These are phyloP conservation scores for Dothistroma septosporum DNA, from an alignment of 2,329 filamentous ascomycete genomes.

Conservation along the genomic window DNA sequence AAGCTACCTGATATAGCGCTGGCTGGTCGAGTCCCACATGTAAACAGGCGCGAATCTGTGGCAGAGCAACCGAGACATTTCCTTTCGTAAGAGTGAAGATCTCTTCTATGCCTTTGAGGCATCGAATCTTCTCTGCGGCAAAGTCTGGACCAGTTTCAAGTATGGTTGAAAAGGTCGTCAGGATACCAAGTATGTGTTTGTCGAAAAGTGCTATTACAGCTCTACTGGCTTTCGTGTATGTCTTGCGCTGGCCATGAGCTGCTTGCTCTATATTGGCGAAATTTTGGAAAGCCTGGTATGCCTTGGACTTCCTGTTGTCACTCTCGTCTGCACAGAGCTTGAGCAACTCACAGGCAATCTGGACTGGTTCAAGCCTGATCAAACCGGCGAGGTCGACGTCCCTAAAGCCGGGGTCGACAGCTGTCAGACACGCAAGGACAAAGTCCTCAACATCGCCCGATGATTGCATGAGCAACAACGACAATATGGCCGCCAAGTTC, in stretches of 20 bases:
- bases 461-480: constrained; percentile 55
- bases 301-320: constrained; percentile 37
- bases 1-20: constrained; percentile 71
- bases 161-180: constrained; percentile 72
- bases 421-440: constrained; percentile 63
- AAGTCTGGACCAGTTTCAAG: constrained; percentile 59
- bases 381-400: constrained; percentile 62
- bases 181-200: constrained; percentile 77
- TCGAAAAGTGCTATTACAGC: constrained; percentile 72
- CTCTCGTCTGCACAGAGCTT: constrained; percentile 71
- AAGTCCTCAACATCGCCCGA: constrained; percentile 64
- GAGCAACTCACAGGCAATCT: constrained; percentile 74
- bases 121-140: constrained; percentile 64
- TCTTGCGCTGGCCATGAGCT: constrained; percentile 42
- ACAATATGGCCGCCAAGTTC: constrained; percentile 57
- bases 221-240: constrained; percentile 49
- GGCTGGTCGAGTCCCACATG: constrained; percentile 74
- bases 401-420: constrained; percentile 67
- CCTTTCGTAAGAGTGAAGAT: constrained; percentile 74
- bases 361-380: constrained; percentile 69
- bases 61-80: constrained; percentile 72
- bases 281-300: constrained; percentile 48
- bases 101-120: constrained; percentile 78
- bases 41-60: constrained; percentile 91
- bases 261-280: constrained; percentile 49